Base-by-base conservation (phyloP, 176 grass and related monocot genomes). In the Elaeis guineensis region DNA sequence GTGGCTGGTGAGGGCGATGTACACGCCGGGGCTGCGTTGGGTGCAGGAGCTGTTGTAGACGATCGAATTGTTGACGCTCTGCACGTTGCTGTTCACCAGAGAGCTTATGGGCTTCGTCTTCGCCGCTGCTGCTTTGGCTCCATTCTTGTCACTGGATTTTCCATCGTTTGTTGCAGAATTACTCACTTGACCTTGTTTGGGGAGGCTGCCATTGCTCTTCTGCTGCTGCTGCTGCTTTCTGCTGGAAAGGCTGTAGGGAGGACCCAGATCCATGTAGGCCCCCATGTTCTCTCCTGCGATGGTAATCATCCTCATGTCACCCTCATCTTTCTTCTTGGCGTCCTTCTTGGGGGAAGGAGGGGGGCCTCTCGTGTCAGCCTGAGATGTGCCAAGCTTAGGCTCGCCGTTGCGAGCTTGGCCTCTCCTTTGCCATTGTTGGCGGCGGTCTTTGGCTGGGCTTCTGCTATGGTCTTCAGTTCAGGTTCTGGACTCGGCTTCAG, bases 61-160 rank as follows among this genome's bases (percentile, higher is more conserved):
- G 66, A 76, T 49, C 6, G 79, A 82, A 62, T 82, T 82, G 48
- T 82, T 82, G 26, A 77, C 24, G 19, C 67, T 62, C 61, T 82
- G 79, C 49, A 82, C 73, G 62, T 82, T 82, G 44, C 79, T 77
- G 70, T 82, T 82, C 55, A 67, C 73, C 73, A 62, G 29, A 16
- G 67, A 77, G 17, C 55, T 62, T 24, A 68, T 51, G 30, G 79
- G 55, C 67, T 72, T 82, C 21, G 62, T n/a, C 23, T 54, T 62
- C 16, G 29, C 17, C 12, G 35, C 11, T 3, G 17, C 30, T 61
- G 15, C 57, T 35, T 21, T 71, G 21, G 51, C 9, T 1, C 15
- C 29, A 8, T 30, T 68, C n/a, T 51, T 52, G 8, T 29, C 54
- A 51, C 16, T 28, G 0, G 51, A 64, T 29, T 69, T 69, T 19